These are phyloP conservation scores for Asterophora lycoperdoides DNA, from an alignment of 768 basidiomycete species.

Conservation along the genomic window DNA sequence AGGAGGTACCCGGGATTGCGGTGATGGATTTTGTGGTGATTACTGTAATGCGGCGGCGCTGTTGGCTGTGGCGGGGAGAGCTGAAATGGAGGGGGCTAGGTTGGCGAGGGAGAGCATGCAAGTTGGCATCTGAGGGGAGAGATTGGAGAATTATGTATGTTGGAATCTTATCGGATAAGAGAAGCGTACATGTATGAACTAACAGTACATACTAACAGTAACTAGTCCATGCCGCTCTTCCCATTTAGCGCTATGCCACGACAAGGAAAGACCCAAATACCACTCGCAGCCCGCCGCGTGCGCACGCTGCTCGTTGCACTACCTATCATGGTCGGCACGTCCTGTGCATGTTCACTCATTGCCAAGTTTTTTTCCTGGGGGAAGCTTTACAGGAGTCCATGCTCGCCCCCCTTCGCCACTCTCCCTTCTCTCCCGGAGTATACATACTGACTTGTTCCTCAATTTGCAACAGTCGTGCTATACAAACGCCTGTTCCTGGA, in stretches of 20 bases:
- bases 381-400: too few relatives aligned
- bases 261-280: conserved; percentile 18
- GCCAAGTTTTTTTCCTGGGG: not conserved
- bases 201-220: too few relatives aligned
- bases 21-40: conserved; percentile 84
- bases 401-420: too few relatives aligned
- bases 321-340: conserved; percentile 62
- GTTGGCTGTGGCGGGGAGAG: conserved; percentile 77
- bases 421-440: too few relatives aligned
- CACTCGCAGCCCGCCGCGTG: conserved; percentile 35
- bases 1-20: conserved; percentile 51
- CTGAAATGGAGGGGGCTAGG: conserved; percentile 60
- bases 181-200: too few relatives aligned
- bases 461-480: conserved; percentile 44
- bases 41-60: conserved; percentile 89
- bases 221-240: too few relatives aligned
- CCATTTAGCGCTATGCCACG: too few relatives aligned
- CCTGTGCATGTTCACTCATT: conserved; percentile 44
- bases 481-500: conserved; percentile 58
- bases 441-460: too few relatives aligned
- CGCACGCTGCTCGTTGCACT: conserved; percentile 56
- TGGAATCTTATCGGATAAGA: too few relatives aligned
- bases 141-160: too few relatives aligned
- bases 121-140: too few relatives aligned
- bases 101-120: conserved; percentile 62